phyloP scores from a whole-genome alignment of 495 filamentous ascomycete genomes.

The Polyplosphaeria fusca region DNA sequence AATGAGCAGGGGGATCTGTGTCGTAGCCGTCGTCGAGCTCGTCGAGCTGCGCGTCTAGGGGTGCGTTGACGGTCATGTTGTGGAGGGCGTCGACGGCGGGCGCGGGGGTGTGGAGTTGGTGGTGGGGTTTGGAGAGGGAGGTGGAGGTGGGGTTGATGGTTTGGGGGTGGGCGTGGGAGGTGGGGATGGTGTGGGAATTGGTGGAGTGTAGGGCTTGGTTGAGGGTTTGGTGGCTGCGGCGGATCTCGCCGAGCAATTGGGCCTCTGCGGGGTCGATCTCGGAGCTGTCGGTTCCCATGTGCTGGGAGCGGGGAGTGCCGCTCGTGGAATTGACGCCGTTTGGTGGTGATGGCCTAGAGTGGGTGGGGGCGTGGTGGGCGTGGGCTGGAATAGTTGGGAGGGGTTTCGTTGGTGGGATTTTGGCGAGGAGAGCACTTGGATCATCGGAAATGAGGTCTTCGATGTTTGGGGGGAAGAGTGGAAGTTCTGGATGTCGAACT shows the following conservation, averaged over 20 bases:
- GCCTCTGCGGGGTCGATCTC: conserved; percentile 35
- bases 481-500: conserved; percentile 42
- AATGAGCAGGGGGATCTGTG: conserved; percentile 40
- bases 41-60: conserved; percentile 6
- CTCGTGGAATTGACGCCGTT: conserved; percentile 8
- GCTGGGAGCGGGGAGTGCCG: conserved; percentile 19
- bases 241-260: conserved; percentile 31
- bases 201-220: no score
- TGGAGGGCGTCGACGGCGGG: not conserved
- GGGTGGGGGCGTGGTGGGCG: conserved; percentile 13
- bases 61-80: no score
- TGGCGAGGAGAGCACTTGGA: no score
- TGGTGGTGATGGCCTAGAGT: not conserved
- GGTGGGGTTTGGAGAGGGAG: not conserved
- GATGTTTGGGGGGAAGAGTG: conserved; percentile 42
- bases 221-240: not conserved
- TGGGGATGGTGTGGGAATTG: not conserved
- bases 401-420: not conserved
- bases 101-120: not conserved
- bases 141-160: not conserved
- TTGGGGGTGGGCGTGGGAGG: conserved; percentile 3
- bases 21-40: conserved; percentile 36
- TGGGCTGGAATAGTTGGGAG: not conserved
- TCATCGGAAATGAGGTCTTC: conserved; percentile 25
- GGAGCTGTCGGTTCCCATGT: conserved; percentile 14